Base-by-base conservation (phyloP, 2,329 filamentous ascomycete genomes). In the Aspergillus bombycis region DNA sequence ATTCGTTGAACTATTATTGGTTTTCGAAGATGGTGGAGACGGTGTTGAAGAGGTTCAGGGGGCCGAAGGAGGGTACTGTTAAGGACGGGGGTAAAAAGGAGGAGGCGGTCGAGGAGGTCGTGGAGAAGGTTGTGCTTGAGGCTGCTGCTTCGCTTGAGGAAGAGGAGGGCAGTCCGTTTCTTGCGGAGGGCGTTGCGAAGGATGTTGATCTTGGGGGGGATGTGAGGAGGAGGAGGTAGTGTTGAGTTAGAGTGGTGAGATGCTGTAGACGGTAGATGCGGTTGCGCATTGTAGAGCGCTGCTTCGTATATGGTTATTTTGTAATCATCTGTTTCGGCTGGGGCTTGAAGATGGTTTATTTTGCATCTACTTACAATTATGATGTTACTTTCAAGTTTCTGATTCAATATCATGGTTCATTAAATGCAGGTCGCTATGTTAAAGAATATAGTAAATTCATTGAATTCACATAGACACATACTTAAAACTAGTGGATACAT, bases 131-230 rank as follows among this genome's bases (percentile, higher is more conserved):
- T 57, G 70, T 80, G 32, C 69, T 80, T 7, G 78, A 80, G 41
- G 74, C 74, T 2, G 75, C 75, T 4, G 63, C 71, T 1, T 68
- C 70, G 57, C 59, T 77, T 54, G 70, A 72, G 55, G 60, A 73
- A 57, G 71, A 78, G 26, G 75, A 78, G 59, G 70, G 70, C 1
- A 70, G 69, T 32, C 61, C 74, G 2, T 65, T 74, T 55, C 65
- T 67, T 14, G 74, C 72, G 12, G 73, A 77, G 2, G 48, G 65
- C 26, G 46, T 65, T 3, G 62, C 65, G 9, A 66, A 68, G 58
- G 77, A 93, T 88, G 46, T 91, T 90, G 11, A 92, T 89, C 91
- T 97, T 7, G 14, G 16, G 89, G 79, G 97, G 94, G 32, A 97
- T 85, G 78, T 97, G 93, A 28, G 92, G n/a, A 70, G 67, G 58